Evolutionary conservation across 106 monocot species (phyloP).

Genomic region (Dendrobium chrysotoxum): DNA sequence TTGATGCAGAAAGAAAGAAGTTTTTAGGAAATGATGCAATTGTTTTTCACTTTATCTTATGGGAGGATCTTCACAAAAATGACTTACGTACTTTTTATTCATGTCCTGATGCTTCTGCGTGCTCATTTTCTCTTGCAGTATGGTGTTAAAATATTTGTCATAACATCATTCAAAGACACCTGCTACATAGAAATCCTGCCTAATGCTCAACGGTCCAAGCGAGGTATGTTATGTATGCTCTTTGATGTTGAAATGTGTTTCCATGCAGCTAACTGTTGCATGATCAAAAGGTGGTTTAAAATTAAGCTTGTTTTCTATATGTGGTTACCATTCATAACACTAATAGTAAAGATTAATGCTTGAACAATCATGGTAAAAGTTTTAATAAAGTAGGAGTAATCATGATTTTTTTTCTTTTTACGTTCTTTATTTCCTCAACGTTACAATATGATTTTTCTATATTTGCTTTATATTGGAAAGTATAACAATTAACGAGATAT

Average conservation of each 20-base stretch:
- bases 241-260: neutral
- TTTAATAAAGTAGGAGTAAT: neutral
- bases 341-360: neutral
- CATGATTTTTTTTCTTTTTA: neutral
- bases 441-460: too few relatives aligned
- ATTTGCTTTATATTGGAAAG: too few relatives aligned
- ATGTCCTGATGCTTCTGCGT: neutral
- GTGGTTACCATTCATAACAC: neutral
- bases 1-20: neutral
- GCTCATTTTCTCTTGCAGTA: constrained; percentile 47
- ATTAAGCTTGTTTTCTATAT: neutral
- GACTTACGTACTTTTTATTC: neutral
- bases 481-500: too few relatives aligned
- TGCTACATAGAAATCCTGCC: constrained; percentile 93
- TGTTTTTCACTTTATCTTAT: neutral
- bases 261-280: neutral
- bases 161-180: constrained; percentile 94
- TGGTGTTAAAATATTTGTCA: constrained; percentile 86
- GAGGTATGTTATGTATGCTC: constrained; percentile 42
- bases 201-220: constrained; percentile 61
- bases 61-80: neutral
- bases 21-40: neutral
- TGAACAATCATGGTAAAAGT: neutral
- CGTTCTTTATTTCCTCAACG: neutral
- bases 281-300: neutral